Evolutionary conservation across 2,329 filamentous ascomycete species (phyloP).

Genomic region (Colletotrichum sp.): DNA sequence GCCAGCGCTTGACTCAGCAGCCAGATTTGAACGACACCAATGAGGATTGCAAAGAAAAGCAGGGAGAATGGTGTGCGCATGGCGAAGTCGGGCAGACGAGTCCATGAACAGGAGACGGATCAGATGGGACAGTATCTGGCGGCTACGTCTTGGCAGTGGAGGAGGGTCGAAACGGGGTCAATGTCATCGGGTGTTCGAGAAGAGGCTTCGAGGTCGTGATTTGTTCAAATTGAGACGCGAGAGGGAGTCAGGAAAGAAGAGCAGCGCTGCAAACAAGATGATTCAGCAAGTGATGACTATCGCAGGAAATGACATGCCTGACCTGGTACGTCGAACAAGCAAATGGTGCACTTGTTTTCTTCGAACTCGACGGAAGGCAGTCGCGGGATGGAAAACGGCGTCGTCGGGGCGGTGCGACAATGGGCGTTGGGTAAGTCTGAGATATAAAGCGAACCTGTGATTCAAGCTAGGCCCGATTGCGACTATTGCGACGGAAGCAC

Average conservation of each 20-base stretch:
- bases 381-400: not conserved
- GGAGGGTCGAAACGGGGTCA: not conserved
- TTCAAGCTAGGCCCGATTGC: not conserved
- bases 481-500: not conserved
- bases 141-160: not conserved
- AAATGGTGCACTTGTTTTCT: not conserved
- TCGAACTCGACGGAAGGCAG: not conserved
- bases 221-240: not conserved
- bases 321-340: not conserved
- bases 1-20: not conserved
- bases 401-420: not conserved
- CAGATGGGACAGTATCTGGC: not conserved
- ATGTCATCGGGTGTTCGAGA: not conserved
- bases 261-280: not conserved
- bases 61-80: not conserved
- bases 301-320: not conserved
- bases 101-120: not conserved
- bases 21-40: not conserved
- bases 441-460: not conserved
- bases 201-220: not conserved
- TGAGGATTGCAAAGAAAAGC: not conserved
- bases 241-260: not conserved
- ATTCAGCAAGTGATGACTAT: not conserved
- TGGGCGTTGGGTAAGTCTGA: not conserved
- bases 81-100: not conserved